phyloP scores from a whole-genome alignment of 148 eudicot species.

The Hydrangea macrophylla region DNA sequence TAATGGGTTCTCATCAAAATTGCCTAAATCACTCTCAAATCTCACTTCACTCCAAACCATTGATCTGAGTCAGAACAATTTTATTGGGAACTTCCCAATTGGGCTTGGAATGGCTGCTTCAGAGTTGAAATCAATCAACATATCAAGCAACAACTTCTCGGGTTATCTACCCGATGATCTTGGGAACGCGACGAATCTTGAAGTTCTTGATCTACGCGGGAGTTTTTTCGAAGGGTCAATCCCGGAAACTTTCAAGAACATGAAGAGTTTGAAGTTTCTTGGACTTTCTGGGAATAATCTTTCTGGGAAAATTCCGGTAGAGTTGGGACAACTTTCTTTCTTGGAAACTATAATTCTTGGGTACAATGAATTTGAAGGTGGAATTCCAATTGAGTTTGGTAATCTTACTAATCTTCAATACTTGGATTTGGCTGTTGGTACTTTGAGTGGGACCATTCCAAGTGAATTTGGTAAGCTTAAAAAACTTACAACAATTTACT shows the following conservation, averaged over 20 bases:
- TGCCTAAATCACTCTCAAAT: conserved; percentile 55
- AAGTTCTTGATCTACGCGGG: conserved; percentile 63
- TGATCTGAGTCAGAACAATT: conserved; percentile 74
- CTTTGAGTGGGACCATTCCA: conserved; percentile 60
- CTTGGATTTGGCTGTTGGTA: conserved; percentile 71
- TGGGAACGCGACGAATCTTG: conserved; percentile 51
- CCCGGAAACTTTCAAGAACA: conserved; percentile 43
- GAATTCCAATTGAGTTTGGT: conserved; percentile 68
- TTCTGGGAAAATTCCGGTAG: conserved; percentile 54
- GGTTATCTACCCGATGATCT: conserved; percentile 69
- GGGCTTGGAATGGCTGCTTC: conserved; percentile 49
- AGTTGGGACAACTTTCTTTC: conserved; percentile 50
- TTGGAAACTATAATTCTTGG: conserved; percentile 73
- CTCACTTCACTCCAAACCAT: conserved; percentile 43
- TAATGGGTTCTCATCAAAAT: conserved; percentile 56
- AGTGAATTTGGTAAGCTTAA: conserved; percentile 48
- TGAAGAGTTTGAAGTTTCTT: conserved; percentile 57
- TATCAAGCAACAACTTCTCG: conserved; percentile 70
- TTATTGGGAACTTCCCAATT: conserved; percentile 49
- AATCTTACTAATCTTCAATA: conserved; percentile 70
- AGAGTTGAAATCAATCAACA: conserved; percentile 45
- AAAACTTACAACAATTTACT: conserved; percentile 46
- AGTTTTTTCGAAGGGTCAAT: conserved; percentile 65
- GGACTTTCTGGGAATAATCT: conserved; percentile 89
- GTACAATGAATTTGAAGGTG: conserved; percentile 60